These are phyloP conservation scores for Ceriops zippeliana DNA, from an alignment of 345 rosid species.

Conservation along the genomic window DNA sequence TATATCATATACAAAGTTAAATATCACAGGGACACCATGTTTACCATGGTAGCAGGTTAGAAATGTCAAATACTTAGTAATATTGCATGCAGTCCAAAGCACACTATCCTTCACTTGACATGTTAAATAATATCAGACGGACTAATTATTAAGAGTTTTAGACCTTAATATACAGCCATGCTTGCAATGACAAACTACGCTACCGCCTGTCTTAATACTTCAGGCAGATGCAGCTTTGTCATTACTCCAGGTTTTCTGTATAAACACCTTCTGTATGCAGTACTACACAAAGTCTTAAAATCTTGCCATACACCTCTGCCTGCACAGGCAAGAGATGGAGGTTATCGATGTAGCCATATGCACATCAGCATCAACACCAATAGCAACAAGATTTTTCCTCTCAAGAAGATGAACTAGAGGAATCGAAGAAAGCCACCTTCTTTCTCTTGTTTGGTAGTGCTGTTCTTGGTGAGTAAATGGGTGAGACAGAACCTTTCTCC, in stretches of 20 bases:
- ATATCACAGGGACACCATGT: no score
- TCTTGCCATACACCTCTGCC: no score
- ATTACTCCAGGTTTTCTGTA: neutral
- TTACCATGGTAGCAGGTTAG: no score
- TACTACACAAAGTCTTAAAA: neutral
- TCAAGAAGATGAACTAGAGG: slow-evolving; percentile 32
- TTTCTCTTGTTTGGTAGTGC: slow-evolving; percentile 33
- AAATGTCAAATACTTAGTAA: no score
- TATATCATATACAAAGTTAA: no score
- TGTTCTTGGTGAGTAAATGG: slow-evolving; percentile 31
- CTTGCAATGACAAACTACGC: neutral
- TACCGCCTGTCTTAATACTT: neutral
- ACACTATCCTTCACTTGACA: no score
- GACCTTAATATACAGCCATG: neutral
- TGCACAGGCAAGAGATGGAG: no score
- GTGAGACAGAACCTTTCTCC: slow-evolving; percentile 33
- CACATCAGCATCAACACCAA: neutral
- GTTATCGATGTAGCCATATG: neutral
- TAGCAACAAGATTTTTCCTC: slow-evolving; percentile 4
- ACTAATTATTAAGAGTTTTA: no score
- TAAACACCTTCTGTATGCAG: neutral
- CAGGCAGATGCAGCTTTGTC: neutral
- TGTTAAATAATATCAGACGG: no score
- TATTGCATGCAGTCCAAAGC: no score
- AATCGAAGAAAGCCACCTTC: slow-evolving; percentile 30